Base-by-base conservation (phyloP, 257 asterid genomes). In the Galeopsis tetrahit region DNA sequence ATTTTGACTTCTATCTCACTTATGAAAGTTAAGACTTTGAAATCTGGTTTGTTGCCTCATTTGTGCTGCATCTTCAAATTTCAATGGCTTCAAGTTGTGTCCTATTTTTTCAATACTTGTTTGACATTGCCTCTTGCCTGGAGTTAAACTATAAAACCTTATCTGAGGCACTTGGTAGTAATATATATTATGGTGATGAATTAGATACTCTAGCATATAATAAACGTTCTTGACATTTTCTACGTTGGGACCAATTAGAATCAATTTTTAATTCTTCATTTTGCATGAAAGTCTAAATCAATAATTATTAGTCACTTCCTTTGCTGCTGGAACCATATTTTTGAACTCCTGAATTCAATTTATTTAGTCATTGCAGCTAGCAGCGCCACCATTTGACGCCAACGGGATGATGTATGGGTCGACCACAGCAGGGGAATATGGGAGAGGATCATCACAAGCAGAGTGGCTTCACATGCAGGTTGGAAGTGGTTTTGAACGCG, bases 391-490 rank as follows among this genome's bases (percentile, higher is more conserved):
- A 21, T 87, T 84, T 63, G 91, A 93, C 53, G 72, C 85, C 31
- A 74, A 80, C 36, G 89, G 85, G 66, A 86, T 89, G 88, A 77
- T 93, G 49, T 91, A 84, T 39, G 85, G 92, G 49, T 43, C 91
- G 15, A 95, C 87, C 80, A 74, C 90, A 62, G 82, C 89, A 31
- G 84, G 83, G 62, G 96, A 84, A 70, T 86, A 86, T 60, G 77
- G 83, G 9, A 83, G 83, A 73, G 93, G 88, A 69, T 34, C 89
- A 69, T 34, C 89, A 15, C 92, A 84, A 67, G 73, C 85, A 0
- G 95, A 90, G 82, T 90, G 97, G 98, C 96, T 86, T 65, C 96
- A 93, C 79, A 86, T 87, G 94, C 96, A 90, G 81, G 80, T 87
- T 14, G 92, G 96, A 70, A 79, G 74, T 77, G 80, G 83, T 66